Evolutionary conservation across 768 basidiomycete genomes (phyloP).

Genomic region (Pseudohyphozyma bogoriensis): DNA sequence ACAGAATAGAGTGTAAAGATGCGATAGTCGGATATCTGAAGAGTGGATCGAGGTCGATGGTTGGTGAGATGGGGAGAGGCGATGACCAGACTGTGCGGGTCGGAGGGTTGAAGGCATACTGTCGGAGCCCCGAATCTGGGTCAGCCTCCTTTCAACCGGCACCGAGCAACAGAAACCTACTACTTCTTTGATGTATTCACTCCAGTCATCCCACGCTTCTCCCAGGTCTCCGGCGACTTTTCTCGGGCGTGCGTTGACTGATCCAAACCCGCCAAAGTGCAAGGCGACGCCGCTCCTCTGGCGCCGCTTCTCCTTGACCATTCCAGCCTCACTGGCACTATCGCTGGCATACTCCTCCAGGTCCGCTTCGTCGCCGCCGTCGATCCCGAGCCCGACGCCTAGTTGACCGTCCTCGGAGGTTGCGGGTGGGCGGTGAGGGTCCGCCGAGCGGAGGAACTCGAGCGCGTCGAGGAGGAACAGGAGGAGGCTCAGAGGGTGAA

Average conservation of each 20-base stretch:
- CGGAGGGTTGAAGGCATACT: conserved; percentile 2
- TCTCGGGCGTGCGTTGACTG: no score
- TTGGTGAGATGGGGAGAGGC: background rate
- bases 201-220: background rate
- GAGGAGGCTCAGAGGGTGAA: background rate
- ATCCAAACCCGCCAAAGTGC: no score
- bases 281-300: no score
- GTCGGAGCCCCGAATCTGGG: no score
- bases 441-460: background rate
- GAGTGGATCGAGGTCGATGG: background rate
- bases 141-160: no score
- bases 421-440: background rate
- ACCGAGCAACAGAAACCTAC: background rate
- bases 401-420: background rate
- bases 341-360: no score
- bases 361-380: background rate
- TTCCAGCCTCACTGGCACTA: no score
- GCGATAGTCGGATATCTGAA: background rate
- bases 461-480: conserved; percentile 2
- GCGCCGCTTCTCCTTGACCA: no score
- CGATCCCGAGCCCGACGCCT: background rate
- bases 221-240: no score
- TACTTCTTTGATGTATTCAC: background rate
- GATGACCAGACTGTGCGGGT: background rate
- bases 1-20: background rate